These are phyloP conservation scores for Trametes gibbosa DNA, from an alignment of 768 basidiomycete genomes.

Conservation along the genomic window DNA sequence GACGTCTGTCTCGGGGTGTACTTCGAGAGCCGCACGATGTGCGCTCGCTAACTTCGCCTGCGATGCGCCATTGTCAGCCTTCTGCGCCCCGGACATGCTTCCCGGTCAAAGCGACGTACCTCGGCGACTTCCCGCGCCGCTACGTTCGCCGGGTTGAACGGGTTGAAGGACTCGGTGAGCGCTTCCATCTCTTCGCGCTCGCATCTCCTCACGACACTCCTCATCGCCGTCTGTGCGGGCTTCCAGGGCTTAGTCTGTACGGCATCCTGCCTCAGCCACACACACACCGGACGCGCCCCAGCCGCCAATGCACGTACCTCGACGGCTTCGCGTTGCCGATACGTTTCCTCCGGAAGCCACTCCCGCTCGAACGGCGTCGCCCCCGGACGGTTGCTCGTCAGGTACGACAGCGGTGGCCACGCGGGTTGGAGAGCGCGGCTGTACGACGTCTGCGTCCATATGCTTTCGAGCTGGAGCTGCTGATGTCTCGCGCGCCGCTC, in stretches of 20 bases:
- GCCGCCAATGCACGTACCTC: neutral
- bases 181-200: neutral
- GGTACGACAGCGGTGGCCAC: neutral
- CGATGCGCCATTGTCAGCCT: too few relatives aligned
- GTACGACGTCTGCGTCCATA: neutral
- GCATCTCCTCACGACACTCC: neutral
- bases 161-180: neutral
- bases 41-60: too few relatives aligned
- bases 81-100: too few relatives aligned
- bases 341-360: neutral
- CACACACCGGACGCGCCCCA: neutral
- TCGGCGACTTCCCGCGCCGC: neutral
- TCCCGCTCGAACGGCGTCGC: neutral
- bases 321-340: neutral
- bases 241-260: neutral
- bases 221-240: neutral
- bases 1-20: too few relatives aligned
- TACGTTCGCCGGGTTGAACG: constrained; percentile 1
- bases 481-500: neutral
- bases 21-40: too few relatives aligned
- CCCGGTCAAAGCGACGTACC: neutral
- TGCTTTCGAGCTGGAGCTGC: neutral
- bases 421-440: neutral
- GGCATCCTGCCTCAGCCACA: too few relatives aligned
- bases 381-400: neutral